phyloP scores from a whole-genome alignment of 2,329 filamentous ascomycete species.

The Claviceps lovelessii region DNA sequence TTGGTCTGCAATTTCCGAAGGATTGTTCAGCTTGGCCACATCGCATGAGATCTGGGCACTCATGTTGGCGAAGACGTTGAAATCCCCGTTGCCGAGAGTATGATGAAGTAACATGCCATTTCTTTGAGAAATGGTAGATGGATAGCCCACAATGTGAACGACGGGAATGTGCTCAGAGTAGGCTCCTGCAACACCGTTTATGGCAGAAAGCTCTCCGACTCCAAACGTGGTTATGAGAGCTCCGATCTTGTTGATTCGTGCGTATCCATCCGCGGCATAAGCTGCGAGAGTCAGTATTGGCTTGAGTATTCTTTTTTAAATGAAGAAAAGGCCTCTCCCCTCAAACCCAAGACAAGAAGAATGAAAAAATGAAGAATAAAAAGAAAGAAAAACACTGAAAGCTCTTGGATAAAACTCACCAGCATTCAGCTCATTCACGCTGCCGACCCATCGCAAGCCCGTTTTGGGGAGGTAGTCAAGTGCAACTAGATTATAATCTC shows the following conservation, averaged over 20 bases:
- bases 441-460: constrained; percentile 51
- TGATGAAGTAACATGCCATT: constrained; percentile 45
- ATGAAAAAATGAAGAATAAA: not conserved
- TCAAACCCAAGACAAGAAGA: no score
- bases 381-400: not conserved
- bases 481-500: constrained; percentile 57
- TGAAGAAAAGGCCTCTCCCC: no score
- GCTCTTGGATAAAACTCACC: constrained; percentile 26
- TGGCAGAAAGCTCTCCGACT: constrained; percentile 57
- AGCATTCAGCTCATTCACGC: constrained; percentile 60
- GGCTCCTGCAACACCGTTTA: constrained; percentile 61
- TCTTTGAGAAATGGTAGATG: constrained; percentile 32
- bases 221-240: constrained; percentile 65
- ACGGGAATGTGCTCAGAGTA: constrained; percentile 60
- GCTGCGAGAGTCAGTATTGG: constrained; percentile 26
- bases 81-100: constrained; percentile 65
- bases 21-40: constrained; percentile 55
- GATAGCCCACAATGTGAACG: constrained; percentile 50
- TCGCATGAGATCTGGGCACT: constrained; percentile 56
- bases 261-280: constrained; percentile 71
- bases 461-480: constrained; percentile 50
- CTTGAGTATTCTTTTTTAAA: not conserved
- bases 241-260: constrained; percentile 54
- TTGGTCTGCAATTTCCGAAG: constrained; percentile 53
- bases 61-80: constrained; percentile 72